Base-by-base conservation (phyloP, 352 stramenopile species). In the Peronospora tabacina region DNA sequence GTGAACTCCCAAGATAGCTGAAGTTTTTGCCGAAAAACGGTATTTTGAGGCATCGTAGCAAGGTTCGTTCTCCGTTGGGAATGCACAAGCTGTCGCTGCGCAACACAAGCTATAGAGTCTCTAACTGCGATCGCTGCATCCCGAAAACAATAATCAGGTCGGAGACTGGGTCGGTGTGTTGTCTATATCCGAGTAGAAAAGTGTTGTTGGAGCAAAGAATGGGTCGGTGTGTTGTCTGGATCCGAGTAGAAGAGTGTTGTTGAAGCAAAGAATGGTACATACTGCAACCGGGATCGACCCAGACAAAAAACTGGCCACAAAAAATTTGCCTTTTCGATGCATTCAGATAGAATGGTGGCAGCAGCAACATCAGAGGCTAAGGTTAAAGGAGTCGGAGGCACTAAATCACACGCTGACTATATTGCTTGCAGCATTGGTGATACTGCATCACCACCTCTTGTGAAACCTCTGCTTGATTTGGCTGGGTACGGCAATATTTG, bases 201-300 rank as follows among this genome's bases (percentile, higher is more conserved):
- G 55, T 33, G 76, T 82, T 16, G 64, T 68, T 72, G 52, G 13
- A 85, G 59, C 30, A 90, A 43, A 37, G 74, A 86, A 50, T 67
- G 62, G 0, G 52, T 50, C 4, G 55, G 55, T 7, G 65, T 49
- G 16, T 52, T 58, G 1, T 34, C 32, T 4, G 72, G 77, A 7
- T 59, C 37, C 7, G 64, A 55, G 35, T 85, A 87, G 38, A 90
- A 90, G 4, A 88, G 55, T 33, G 76, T 82, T 16, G 64, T 68
- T 72, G 52, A 12, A 85, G 59, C 30, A 90, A 43, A 37, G 74
- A 86, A 50, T 90, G 79, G 34, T 86, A 85, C 45, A 83, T 39
- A 13, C 78, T 85, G 59, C 74, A 85, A 4, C 87, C 45, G 3
- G 59, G 63, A 22, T 87, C 63, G 37, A 70, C 72, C 79, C 76